Evolutionary conservation across 75 land plant genomes (phyloP).

Genomic region (Larix kaempferi): DNA sequence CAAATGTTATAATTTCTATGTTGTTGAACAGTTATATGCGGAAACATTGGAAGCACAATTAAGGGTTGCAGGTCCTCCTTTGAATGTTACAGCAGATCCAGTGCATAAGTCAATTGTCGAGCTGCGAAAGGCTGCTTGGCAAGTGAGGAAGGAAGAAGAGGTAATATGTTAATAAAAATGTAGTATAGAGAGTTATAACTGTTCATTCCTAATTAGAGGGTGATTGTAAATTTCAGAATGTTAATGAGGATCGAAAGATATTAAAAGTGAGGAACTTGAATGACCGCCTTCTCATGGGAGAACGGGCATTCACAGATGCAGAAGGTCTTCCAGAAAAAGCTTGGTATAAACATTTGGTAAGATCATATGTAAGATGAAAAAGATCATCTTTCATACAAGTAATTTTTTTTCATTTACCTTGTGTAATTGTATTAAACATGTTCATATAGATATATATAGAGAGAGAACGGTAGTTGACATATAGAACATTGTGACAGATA

Average conservation of each 20-base stretch:
- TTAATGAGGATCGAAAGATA: background rate
- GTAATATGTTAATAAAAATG: slow-evolving; percentile 1
- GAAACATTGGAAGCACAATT: too few species aligned
- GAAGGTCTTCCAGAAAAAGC: slow-evolving; percentile 55
- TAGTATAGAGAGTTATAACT: background rate
- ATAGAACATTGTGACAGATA: slow-evolving; percentile 28
- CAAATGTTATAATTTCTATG: too few species aligned
- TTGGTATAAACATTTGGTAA: slow-evolving; percentile 89
- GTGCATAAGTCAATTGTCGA: background rate
- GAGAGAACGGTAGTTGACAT: background rate
- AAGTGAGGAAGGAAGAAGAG: slow-evolving; percentile 23
- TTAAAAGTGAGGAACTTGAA: slow-evolving; percentile 36
- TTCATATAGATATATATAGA: background rate
- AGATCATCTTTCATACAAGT: background rate
- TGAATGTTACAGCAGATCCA: too few species aligned
- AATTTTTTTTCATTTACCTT: background rate
- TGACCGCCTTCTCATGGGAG: slow-evolving; percentile 66
- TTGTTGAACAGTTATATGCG: too few species aligned
- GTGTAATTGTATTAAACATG: background rate
- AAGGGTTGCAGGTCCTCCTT: too few species aligned
- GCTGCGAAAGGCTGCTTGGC: background rate
- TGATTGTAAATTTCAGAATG: background rate
- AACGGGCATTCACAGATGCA: slow-evolving; percentile 63
- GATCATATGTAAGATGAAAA: background rate
- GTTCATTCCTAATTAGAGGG: background rate